Percentiles rank a stretch among this genome's conserved stretches.
phyloP scores from a whole-genome alignment of 129 eudicot genomes.

The Dittrichia graveolens region DNA sequence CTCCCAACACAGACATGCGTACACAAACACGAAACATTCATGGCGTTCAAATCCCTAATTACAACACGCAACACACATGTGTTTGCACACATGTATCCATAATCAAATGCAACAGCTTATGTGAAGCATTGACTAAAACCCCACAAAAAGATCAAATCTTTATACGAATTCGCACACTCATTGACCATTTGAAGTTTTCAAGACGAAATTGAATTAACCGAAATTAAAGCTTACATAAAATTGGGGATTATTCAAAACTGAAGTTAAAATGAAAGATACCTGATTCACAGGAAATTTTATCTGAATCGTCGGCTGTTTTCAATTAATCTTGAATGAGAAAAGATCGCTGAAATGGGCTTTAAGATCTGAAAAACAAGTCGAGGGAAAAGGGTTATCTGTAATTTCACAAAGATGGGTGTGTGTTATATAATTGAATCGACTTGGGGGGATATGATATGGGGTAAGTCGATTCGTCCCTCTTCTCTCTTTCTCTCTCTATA shows the following conservation, averaged over 20 bases:
- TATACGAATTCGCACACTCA: slow-evolving; percentile 17
- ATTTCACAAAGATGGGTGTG: slow-evolving; percentile 25
- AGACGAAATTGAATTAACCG: slow-evolving; percentile 1
- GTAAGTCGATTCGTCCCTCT: slow-evolving; percentile 24
- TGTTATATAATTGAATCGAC: slow-evolving; percentile 35
- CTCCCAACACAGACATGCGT: slow-evolving; percentile 35
- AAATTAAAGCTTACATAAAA: slow-evolving; percentile 20
- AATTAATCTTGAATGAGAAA: slow-evolving; percentile 26
- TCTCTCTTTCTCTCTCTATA: too few species aligned
- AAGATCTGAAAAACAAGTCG: slow-evolving; percentile 33
- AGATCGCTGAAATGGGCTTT: slow-evolving; percentile 25
- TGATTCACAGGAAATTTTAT: slow-evolving; percentile 23
- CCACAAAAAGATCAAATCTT: slow-evolving; percentile 37
- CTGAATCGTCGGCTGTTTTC: slow-evolving; percentile 16
- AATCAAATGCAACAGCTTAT: slow-evolving; percentile 23
- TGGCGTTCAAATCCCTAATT: slow-evolving; percentile 39
- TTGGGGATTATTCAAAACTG: slow-evolving; percentile 23
- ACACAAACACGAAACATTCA: slow-evolving; percentile 36
- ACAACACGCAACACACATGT: slow-evolving; percentile 36
- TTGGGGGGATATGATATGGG: slow-evolving; percentile 12
- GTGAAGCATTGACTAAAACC: slow-evolving; percentile 31
- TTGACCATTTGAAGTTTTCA: slow-evolving; percentile 30
- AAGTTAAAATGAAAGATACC: slow-evolving; percentile 16
- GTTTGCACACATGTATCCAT: background rate
- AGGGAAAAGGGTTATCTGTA: slow-evolving; percentile 31